A percentile compares a stretch with the other conserved stretches of the same genome.
Conservation (phyloP, 2,329 filamentous ascomycete genomes). For the Alternaria atra region DNA sequence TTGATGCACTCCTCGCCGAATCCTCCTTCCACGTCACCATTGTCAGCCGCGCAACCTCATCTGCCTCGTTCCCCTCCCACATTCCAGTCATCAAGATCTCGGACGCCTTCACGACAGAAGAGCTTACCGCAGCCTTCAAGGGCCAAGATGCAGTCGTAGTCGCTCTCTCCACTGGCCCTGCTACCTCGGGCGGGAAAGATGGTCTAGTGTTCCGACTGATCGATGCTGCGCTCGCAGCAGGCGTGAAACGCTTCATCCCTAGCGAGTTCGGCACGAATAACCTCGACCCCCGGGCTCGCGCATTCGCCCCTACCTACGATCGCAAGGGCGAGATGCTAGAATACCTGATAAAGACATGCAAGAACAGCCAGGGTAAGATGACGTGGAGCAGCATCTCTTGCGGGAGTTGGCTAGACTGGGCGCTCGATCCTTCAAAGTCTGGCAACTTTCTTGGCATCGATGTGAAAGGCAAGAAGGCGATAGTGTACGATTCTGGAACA, state of each 20-base stretch:
- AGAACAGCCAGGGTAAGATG: conserved; percentile 24
- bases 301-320: conserved; percentile 48
- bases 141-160: conserved; percentile 52
- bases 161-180: conserved; percentile 35
- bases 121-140: conserved; percentile 45
- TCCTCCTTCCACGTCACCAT: conserved; percentile 47
- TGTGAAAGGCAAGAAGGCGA: conserved; percentile 26
- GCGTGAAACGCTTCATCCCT: conserved; percentile 53
- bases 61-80: conserved; percentile 32
- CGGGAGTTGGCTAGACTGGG: conserved; percentile 38
- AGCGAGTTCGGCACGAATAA: conserved; percentile 53
- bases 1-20: conserved; percentile 44
- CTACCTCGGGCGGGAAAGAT: conserved; percentile 29
- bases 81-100: conserved; percentile 42
- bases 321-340: conserved; percentile 48
- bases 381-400: conserved; percentile 33
- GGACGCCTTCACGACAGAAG: conserved; percentile 29
- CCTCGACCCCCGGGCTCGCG: conserved; percentile 38
- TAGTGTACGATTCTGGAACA: conserved; percentile 31
- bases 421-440: conserved; percentile 24
- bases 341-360: conserved; percentile 42
- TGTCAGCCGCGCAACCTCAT: conserved; percentile 41
- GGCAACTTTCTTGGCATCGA: conserved; percentile 35
- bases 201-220: conserved; percentile 43
- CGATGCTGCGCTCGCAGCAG: conserved; percentile 52